These are phyloP conservation scores for Dillenia turbinata DNA, from an alignment of 164 flowering plant genomes.

Conservation along the genomic window DNA sequence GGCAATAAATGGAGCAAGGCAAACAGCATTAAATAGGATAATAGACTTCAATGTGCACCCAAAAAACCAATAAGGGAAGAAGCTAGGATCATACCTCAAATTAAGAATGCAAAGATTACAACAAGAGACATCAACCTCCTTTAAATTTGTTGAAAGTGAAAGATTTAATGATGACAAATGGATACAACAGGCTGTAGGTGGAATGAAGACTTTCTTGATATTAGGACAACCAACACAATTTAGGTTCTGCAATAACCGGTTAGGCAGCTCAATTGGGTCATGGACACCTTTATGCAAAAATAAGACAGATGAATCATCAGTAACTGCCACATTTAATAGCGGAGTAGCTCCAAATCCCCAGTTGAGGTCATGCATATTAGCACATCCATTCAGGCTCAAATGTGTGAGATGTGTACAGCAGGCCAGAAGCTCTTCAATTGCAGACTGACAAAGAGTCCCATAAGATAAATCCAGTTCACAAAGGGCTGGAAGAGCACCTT, in stretches of 20 bases:
- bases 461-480: conserved; percentile 86
- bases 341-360: conserved; percentile 46
- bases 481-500: conserved; percentile 74
- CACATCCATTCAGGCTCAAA: conserved; percentile 88
- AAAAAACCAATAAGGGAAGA: background rate
- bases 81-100: conserved; percentile 53
- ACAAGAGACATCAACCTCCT: conserved; percentile 85
- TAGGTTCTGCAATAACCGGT: conserved; percentile 70
- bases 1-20: background rate
- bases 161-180: conserved; percentile 76
- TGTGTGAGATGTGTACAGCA: conserved; percentile 87
- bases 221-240: conserved; percentile 95
- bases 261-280: conserved; percentile 33
- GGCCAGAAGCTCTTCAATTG: conserved; percentile 90
- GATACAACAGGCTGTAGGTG: conserved; percentile 61
- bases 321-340: conserved; percentile 20
- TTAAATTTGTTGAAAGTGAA: conserved; percentile 77
- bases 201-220: conserved; percentile 80
- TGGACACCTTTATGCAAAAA: conserved; percentile 16
- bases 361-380: conserved; percentile 89
- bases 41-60: background rate
- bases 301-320: conserved; percentile 11
- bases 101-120: conserved; percentile 66
- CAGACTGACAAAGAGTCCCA: conserved; percentile 79
- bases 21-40: background rate